These are phyloP conservation scores for Corymbia citriodora DNA, from an alignment of 441 rosid genomes.

Conservation along the genomic window DNA sequence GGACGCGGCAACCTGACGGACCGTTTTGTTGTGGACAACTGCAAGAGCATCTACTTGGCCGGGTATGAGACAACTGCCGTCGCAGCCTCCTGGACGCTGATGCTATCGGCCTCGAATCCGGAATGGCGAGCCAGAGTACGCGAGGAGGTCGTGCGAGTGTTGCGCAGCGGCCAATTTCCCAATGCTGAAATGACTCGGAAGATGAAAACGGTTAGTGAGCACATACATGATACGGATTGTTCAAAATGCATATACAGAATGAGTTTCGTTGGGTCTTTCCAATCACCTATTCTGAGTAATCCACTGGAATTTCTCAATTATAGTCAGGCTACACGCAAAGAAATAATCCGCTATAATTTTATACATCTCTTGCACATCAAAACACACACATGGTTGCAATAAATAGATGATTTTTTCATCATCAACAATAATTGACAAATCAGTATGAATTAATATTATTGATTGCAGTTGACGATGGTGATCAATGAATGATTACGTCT, in stretches of 20 bases:
- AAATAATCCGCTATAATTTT: too few relatives aligned
- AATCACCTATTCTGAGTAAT: too few relatives aligned
- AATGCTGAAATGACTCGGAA: neutral
- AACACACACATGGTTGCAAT: too few relatives aligned
- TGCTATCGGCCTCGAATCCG: neutral
- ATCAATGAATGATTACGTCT: neutral
- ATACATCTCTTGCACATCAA: too few relatives aligned
- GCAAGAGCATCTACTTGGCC: neutral
- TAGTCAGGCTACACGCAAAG: too few relatives aligned
- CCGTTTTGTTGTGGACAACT: too few relatives aligned
- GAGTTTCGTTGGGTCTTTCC: neutral
- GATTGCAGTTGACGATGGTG: neutral
- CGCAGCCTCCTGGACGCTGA: neutral
- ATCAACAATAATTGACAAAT: too few relatives aligned
- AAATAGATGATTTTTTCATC: too few relatives aligned
- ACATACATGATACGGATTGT: neutral
- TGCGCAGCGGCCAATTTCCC: neutral
- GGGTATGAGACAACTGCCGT: neutral
- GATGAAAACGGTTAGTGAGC: neutral
- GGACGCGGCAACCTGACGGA: too few relatives aligned
- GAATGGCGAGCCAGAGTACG: neutral
- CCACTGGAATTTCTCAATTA: too few relatives aligned
- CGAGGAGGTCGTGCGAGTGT: neutral
- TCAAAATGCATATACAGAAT: neutral
- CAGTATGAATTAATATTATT: too few relatives aligned